Evolutionary conservation across 2,329 filamentous ascomycete species (phyloP).

Genomic region (Xylariomycetidae sp.): DNA sequence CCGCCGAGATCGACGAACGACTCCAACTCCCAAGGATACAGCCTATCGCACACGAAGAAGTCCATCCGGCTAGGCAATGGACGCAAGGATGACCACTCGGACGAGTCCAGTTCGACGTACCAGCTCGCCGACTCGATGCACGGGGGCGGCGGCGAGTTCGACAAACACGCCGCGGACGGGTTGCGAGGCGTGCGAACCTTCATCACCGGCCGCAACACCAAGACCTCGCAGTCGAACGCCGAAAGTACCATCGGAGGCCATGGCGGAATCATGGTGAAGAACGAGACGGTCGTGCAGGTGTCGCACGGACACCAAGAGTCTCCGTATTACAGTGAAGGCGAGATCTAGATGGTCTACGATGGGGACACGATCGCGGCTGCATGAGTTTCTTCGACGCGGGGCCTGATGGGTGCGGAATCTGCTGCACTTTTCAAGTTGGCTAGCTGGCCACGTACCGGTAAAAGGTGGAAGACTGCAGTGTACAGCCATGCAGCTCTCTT

Average conservation of each 20-base stretch:
- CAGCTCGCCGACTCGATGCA: background rate
- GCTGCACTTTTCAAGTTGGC: no score
- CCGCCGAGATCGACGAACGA: background rate
- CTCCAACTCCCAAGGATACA: background rate
- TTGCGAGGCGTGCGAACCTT: background rate
- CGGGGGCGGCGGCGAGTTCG: background rate
- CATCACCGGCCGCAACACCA: background rate
- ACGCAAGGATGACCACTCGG: background rate
- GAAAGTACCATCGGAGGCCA: background rate
- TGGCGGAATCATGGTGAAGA: conserved; percentile 2
- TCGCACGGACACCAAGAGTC: no score
- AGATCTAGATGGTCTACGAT: no score
- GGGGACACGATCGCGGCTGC: no score
- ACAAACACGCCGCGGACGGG: background rate
- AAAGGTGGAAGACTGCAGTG: no score
- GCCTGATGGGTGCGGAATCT: no score
- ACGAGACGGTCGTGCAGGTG: conserved; percentile 2
- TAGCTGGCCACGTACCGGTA: no score
- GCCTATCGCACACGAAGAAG: background rate
- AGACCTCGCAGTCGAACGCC: background rate
- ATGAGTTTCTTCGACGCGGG: no score
- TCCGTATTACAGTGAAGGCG: no score
- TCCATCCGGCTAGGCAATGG: background rate
- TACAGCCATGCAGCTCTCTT: no score
- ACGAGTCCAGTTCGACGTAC: background rate